phyloP scores from a whole-genome alignment of 1,284 basidiomycete genomes.

The Irpex sp. region DNA sequence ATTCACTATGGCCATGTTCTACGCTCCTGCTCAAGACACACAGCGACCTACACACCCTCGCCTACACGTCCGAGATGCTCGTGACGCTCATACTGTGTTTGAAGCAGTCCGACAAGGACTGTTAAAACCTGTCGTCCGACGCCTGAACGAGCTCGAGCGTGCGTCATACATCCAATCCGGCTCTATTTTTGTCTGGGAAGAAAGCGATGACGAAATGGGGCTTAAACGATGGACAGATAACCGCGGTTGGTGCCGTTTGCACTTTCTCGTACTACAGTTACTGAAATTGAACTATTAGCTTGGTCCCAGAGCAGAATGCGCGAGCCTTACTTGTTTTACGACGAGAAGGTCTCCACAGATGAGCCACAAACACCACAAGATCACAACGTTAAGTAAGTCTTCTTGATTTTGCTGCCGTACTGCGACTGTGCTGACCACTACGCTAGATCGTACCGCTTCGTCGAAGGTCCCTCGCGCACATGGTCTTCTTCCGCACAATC shows the following conservation, averaged over 20 bases:
- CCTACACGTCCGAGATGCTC: conserved; percentile 60
- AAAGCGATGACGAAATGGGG: conserved; percentile 59
- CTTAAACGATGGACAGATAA: conserved; percentile 59
- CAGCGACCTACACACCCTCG: conserved; percentile 59
- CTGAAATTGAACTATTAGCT: conserved; percentile 7
- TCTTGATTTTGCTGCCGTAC: neutral
- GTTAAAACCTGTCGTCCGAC: conserved; percentile 44
- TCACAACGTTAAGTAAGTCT: conserved; percentile 36
- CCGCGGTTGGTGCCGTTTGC: conserved; percentile 10
- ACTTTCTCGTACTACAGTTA: conserved; percentile 9
- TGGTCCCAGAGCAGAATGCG: conserved; percentile 16
- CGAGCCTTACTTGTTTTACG: conserved; percentile 63
- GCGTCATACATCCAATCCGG: conserved; percentile 54
- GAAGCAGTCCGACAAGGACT: conserved; percentile 56
- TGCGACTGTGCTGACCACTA: neutral
- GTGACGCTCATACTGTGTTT: conserved; percentile 56
- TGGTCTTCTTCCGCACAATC: conserved; percentile 53
- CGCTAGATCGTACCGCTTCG: conserved; percentile 48
- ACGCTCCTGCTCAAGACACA: conserved; percentile 38
- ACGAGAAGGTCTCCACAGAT: conserved; percentile 53
- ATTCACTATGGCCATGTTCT: conserved; percentile 29
- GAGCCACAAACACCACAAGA: conserved; percentile 28
- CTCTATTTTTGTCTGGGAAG: conserved; percentile 64
- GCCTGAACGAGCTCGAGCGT: conserved; percentile 58
- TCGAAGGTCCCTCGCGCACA: conserved; percentile 49